Evolutionary conservation across 2,329 filamentous ascomycete genomes (phyloP), one percentile per base, ranked within the genome.

Genomic region (Ophiocordyceps robertsii): DNA sequence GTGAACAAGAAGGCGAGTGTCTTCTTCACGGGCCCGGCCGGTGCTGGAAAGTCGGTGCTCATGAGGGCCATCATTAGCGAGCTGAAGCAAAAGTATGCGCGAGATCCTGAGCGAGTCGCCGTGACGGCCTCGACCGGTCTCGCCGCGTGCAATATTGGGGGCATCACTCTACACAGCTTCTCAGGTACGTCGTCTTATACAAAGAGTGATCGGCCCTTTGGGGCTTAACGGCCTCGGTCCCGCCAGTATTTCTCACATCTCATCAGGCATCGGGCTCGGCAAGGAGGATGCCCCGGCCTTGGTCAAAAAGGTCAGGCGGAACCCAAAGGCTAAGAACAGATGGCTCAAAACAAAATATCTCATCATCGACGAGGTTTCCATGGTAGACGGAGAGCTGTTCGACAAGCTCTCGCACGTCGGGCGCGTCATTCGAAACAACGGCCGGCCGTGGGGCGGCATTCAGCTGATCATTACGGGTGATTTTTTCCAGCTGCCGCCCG

Each of bases 321-420:
- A 96, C 51, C 72, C 75, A 16, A 96, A 95, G 58, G 87, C 88
- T 19, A 90, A 84, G 57, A 82, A 79, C 49, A 77, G 90, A 35
- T 98, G 93, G 93, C 65, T 93, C 49, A 77, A 80, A 44, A 94
- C 88, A 1, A 94, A 89, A 56, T 78, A 87, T 12, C 73, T 98
- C 21, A 73, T 98, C 51, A 77, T 98, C 53, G 92, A 98, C 61
- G 92, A 98, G 59, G 81, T 98, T 4, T 96, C 92, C 12, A 98
- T 98, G 93, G 89, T 98, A 5, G 92, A 98, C 53, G 92, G 87
- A 1, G 89, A 95, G 30, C 70, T 98, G 0, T 98, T 96, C 51
- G 92, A 98, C 66, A 98, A 98, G 61, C 73, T 98, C 16, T 88
- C 93, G 47, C 77, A 84, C 46, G 84, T 98, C 50, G 90, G 89